Percentiles rank a stretch among this genome's conserved stretches.
These are phyloP conservation scores for Rubia tinctorum DNA, from an alignment of 305 asterid genomes.

Conservation along the genomic window DNA sequence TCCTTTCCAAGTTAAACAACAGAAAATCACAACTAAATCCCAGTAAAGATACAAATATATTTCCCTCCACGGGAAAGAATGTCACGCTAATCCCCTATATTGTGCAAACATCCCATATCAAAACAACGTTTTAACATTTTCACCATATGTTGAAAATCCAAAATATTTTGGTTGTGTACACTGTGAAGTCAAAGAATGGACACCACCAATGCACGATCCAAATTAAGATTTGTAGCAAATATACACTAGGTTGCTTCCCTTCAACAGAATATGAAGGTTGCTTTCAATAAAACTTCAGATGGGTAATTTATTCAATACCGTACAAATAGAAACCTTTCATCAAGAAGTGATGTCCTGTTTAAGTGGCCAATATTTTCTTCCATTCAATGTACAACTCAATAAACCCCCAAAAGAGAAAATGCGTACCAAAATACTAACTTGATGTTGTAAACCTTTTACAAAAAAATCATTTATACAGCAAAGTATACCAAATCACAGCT, in stretches of 20 bases:
- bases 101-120: too few relatives aligned
- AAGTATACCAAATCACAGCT: neutral
- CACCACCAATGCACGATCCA: neutral
- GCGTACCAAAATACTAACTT: too few relatives aligned
- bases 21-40: slow-evolving; percentile 8
- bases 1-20: slow-evolving; percentile 51
- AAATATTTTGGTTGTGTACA: too few relatives aligned
- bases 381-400: too few relatives aligned
- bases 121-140: too few relatives aligned
- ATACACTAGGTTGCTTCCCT: neutral
- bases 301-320: neutral
- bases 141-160: too few relatives aligned
- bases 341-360: neutral
- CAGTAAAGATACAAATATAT: slow-evolving; percentile 5
- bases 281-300: neutral
- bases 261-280: neutral
- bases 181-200: too few relatives aligned
- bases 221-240: neutral
- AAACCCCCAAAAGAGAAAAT: too few relatives aligned
- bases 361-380: neutral
- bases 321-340: neutral
- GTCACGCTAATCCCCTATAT: too few relatives aligned
- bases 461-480: too few relatives aligned
- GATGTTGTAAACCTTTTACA: too few relatives aligned
- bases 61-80: neutral